Conservation (phyloP, 2,329 filamentous ascomycete species). For the Aspergillus sp. region DNA sequence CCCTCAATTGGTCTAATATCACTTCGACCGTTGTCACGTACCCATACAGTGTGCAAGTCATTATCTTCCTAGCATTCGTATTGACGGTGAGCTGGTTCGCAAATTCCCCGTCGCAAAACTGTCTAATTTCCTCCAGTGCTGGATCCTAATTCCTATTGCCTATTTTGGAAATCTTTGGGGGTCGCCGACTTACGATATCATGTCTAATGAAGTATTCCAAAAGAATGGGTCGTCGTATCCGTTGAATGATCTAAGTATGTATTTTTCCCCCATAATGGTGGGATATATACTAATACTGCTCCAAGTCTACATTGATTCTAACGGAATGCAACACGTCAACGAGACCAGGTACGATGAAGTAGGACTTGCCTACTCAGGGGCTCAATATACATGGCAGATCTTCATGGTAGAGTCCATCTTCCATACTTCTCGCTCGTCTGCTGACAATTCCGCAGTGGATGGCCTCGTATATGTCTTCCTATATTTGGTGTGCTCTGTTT, state of each 20-base stretch:
- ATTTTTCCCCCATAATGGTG: too few species aligned
- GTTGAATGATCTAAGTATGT: constrained; percentile 25
- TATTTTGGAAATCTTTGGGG: constrained; percentile 57
- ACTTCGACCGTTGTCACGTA: constrained; percentile 37
- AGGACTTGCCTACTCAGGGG: constrained; percentile 58
- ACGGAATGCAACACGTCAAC: constrained; percentile 41
- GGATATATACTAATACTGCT: not conserved
- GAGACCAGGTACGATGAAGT: constrained; percentile 46
- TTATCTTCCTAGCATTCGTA: constrained; percentile 57
- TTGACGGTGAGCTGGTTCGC: constrained; percentile 31
- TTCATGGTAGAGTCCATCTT: not conserved
- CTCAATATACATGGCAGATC: constrained; percentile 58
- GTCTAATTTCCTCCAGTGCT: constrained; percentile 40
- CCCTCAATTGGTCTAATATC: constrained; percentile 62
- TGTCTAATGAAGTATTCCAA: constrained; percentile 58
- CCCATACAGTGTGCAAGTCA: constrained; percentile 45
- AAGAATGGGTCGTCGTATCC: constrained; percentile 52
- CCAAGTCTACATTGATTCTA: not conserved
- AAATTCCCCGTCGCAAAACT: not conserved
- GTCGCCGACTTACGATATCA: constrained; percentile 53
- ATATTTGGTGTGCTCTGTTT: constrained; percentile 1
- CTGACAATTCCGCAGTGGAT: constrained; percentile 58
- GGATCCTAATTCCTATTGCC: constrained; percentile 59
- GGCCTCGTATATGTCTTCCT: constrained; percentile 35
- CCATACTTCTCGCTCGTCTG: constrained; percentile 48